Conservation (phyloP, 1,284 basidiomycete species). For the Ceratobasidium sp. region DNA sequence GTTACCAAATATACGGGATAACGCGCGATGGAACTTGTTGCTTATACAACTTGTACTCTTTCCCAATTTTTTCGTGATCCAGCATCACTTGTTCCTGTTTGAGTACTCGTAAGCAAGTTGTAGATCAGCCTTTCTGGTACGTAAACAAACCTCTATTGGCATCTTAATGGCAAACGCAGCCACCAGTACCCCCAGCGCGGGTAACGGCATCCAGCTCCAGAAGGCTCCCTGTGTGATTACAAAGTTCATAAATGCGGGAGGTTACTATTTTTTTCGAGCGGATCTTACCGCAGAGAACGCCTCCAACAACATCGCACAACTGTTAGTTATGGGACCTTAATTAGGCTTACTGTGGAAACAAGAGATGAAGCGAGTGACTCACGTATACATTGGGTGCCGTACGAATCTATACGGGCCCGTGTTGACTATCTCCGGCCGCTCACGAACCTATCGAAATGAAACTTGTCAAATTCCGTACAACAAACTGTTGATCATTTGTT, state of each 20-base stretch:
- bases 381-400: slow-evolving; percentile 23
- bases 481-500: neutral
- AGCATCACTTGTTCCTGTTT: slow-evolving; percentile 13
- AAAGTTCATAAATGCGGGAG: neutral
- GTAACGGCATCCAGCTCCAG: slow-evolving; percentile 23
- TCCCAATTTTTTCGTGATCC: neutral
- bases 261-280: neutral
- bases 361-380: neutral
- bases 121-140: neutral
- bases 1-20: slow-evolving; percentile 28
- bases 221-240: neutral
- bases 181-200: neutral
- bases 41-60: neutral
- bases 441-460: slow-evolving; percentile 2
- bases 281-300: neutral
- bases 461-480: neutral
- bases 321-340: neutral
- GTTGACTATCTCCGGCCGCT: slow-evolving; percentile 15
- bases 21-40: slow-evolving; percentile 2
- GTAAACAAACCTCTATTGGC: slow-evolving; percentile 20
- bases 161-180: slow-evolving; percentile 18
- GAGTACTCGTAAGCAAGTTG: neutral
- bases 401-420: slow-evolving; percentile 16
- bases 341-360: neutral
- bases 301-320: neutral